phyloP scores from a whole-genome alignment of 768 basidiomycete genomes.

The Tremella mesenterica region DNA sequence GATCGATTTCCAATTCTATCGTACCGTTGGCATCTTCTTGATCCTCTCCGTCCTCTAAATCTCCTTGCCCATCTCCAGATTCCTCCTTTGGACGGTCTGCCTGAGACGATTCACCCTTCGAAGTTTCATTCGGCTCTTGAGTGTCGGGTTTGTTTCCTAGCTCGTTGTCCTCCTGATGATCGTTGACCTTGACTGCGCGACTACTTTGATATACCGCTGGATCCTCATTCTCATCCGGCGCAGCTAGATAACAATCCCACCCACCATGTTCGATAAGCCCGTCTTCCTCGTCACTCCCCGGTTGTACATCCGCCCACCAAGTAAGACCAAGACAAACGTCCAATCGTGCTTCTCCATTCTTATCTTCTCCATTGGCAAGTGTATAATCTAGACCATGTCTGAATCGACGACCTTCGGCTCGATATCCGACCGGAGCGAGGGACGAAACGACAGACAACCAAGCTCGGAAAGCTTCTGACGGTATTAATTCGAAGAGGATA shows the following conservation, averaged over 20 bases:
- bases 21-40: constrained; percentile 7
- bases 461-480: constrained; percentile 74
- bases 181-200: constrained; percentile 46
- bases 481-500: constrained; percentile 69
- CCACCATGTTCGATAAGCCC: constrained; percentile 55
- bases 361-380: constrained; percentile 56
- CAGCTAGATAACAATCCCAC: constrained; percentile 98
- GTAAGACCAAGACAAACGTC: constrained; percentile 83
- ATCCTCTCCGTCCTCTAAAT: constrained; percentile 3
- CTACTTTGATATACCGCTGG: constrained; percentile 80
- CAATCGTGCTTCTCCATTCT: constrained; percentile 61
- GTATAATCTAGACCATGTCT: constrained; percentile 91
- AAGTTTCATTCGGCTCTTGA: constrained; percentile 5
- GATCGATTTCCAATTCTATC: constrained; percentile 42
- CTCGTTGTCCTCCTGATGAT: constrained; percentile 5
- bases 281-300: constrained; percentile 35
- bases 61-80: background rate
- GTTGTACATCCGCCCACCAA: constrained; percentile 48
- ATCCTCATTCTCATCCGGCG: constrained; percentile 89
- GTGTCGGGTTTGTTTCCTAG: constrained; percentile 20
- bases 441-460: constrained; percentile 70
- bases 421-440: constrained; percentile 62
- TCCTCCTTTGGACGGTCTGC: background rate
- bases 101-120: background rate
- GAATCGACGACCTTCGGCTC: constrained; percentile 76